Evolutionary conservation across 2,329 filamentous ascomycete species (phyloP).

Genomic region (Cordyceps javanica): DNA sequence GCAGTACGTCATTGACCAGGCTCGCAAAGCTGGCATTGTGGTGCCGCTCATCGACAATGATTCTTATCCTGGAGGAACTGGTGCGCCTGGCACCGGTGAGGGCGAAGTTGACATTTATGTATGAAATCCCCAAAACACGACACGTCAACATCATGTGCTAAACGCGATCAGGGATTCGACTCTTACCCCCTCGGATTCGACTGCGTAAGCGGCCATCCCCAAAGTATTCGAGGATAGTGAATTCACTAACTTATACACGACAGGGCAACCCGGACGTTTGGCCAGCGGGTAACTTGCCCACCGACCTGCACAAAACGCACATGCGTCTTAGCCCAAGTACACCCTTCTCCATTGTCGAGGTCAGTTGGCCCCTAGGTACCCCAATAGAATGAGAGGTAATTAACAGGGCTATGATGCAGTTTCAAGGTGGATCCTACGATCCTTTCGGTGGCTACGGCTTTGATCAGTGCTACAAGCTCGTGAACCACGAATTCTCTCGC

Average conservation of each 20-base stretch:
- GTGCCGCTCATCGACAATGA: conserved; percentile 75
- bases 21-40: conserved; percentile 60
- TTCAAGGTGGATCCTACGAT: conserved; percentile 67
- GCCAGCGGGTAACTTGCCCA: conserved; percentile 22
- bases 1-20: conserved; percentile 63
- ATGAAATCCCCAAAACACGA: background rate
- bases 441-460: conserved; percentile 70
- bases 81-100: conserved; percentile 55
- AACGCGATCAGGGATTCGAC: conserved; percentile 45
- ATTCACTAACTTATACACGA: background rate
- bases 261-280: conserved; percentile 43
- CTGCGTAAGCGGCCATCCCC: conserved; percentile 31
- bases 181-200: conserved; percentile 56
- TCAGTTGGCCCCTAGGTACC: conserved; percentile 18
- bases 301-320: conserved; percentile 51
- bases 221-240: too few relatives aligned
- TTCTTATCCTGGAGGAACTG: conserved; percentile 52
- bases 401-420: conserved; percentile 32
- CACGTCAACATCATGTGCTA: background rate
- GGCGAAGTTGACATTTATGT: conserved; percentile 54
- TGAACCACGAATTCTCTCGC: conserved; percentile 68
- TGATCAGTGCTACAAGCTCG: conserved; percentile 56
- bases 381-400: background rate
- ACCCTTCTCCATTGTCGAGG: conserved; percentile 58
- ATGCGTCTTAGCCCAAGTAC: conserved; percentile 56